Conservation (phyloP, 768 basidiomycete genomes). For the Coprinopsis sp. region DNA sequence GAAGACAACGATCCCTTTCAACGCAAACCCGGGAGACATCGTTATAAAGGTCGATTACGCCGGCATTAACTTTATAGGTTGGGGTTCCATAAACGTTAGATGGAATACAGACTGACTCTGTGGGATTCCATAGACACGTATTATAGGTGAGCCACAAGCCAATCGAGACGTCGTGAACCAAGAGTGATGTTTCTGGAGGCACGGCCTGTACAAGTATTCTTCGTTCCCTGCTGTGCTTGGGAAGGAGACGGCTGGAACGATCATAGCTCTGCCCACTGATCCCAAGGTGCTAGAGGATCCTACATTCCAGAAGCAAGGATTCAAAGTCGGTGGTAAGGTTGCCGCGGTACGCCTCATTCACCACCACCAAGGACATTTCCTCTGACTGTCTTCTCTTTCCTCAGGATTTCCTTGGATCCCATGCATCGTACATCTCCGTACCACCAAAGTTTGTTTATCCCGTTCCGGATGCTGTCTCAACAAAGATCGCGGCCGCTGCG, state of each 20-base stretch:
- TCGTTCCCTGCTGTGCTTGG: conserved; percentile 67
- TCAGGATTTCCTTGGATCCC: conserved; percentile 47
- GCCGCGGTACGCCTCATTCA: conserved; percentile 48
- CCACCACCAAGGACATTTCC: neutral
- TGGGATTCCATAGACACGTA: too few relatives aligned
- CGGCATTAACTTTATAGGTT: conserved; percentile 90
- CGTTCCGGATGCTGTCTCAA: conserved; percentile 59
- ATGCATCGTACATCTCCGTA: conserved; percentile 68
- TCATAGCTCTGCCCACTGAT: conserved; percentile 73
- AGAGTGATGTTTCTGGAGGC: conserved; percentile 26
- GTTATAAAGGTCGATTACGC: conserved; percentile 59
- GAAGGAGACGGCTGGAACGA: conserved; percentile 71
- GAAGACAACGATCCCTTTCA: conserved; percentile 59
- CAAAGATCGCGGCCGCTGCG: conserved; percentile 60
- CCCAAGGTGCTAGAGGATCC: conserved; percentile 51
- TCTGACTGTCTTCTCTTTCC: neutral
- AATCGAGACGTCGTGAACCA: neutral
- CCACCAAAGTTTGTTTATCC: conserved; percentile 59
- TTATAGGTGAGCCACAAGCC: conserved; percentile 44
- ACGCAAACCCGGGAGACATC: conserved; percentile 55
- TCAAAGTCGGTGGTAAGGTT: conserved; percentile 66
- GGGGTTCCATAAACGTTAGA: too few relatives aligned
- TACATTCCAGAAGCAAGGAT: conserved; percentile 60
- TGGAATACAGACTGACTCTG: too few relatives aligned
- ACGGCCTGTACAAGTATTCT: conserved; percentile 59